phyloP scores from a whole-genome alignment of 768 basidiomycete species.

The Boletus rubropictus region DNA sequence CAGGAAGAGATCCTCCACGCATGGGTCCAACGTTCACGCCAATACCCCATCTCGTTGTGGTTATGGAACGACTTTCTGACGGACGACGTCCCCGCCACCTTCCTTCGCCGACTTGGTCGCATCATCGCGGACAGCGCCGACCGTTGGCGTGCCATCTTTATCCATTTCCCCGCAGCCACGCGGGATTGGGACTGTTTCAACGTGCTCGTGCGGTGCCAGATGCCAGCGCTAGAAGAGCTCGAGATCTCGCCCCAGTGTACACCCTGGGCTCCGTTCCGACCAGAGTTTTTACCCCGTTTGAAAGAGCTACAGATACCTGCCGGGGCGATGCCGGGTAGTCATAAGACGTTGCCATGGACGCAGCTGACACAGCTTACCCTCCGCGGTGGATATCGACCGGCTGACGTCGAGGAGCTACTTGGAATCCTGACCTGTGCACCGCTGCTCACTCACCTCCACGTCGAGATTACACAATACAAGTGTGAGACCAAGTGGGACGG shows the following conservation, averaged over 20 bases:
- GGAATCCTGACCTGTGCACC: constrained; percentile 23
- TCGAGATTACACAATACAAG: constrained; percentile 30
- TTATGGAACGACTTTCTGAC: constrained; percentile 31
- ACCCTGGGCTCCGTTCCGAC: constrained; percentile 28
- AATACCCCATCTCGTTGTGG: constrained; percentile 24
- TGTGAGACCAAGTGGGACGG: constrained; percentile 26
- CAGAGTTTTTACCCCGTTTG: constrained; percentile 22
- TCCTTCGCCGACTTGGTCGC: constrained; percentile 21
- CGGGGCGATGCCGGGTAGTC: constrained; percentile 29
- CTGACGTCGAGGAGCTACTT: constrained; percentile 25
- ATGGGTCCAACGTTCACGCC: constrained; percentile 27
- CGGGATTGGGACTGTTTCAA: constrained; percentile 26
- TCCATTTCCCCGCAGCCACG: constrained; percentile 26
- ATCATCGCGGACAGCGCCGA: constrained; percentile 21
- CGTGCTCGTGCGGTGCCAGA: constrained; percentile 18
- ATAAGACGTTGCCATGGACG: constrained; percentile 29
- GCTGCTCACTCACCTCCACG: constrained; percentile 25
- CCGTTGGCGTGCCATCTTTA: constrained; percentile 29
- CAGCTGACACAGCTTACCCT: constrained; percentile 30
- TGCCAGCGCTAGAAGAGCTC: constrained; percentile 29
- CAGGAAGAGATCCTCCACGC: constrained; percentile 23
- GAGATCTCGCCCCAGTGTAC: constrained; percentile 30
- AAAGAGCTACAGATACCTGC: constrained; percentile 28
- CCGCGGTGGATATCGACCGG: constrained; percentile 26
- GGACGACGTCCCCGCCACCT: constrained; percentile 25